A percentile compares a stretch with the other conserved stretches of the same genome.
Evolutionary conservation across 164 flowering plant genomes (phyloP).

Genomic region (Tinospora cordifolia): DNA sequence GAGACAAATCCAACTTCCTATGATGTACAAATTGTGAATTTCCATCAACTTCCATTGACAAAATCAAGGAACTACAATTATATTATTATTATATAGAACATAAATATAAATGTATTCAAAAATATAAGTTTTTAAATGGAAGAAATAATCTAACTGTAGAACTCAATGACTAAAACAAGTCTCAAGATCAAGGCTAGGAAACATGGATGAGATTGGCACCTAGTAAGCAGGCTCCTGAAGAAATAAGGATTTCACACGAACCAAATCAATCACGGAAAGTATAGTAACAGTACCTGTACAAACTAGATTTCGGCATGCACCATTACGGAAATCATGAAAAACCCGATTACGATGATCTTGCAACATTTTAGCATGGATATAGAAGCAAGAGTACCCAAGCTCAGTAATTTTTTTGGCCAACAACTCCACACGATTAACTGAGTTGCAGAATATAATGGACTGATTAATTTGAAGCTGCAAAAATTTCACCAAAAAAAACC

Average conservation of each 20-base stretch:
- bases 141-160: neutral
- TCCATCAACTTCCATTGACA: neutral
- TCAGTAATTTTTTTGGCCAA: conserved; percentile 98
- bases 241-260: neutral
- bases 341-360: conserved; percentile 98
- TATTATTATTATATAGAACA: neutral
- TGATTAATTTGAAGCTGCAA: conserved; percentile 98
- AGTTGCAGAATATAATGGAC: conserved; percentile 96
- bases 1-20: neutral
- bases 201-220: neutral
- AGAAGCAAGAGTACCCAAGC: conserved; percentile 97
- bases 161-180: neutral
- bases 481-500: conserved; percentile 3
- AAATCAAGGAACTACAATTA: neutral
- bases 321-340: conserved; percentile 97
- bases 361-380: conserved; percentile 97
- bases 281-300: conserved; percentile 63
- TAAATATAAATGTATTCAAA: neutral
- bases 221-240: neutral
- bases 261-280: neutral
- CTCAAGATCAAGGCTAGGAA: neutral
- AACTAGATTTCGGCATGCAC: conserved; percentile 98
- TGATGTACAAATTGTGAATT: neutral
- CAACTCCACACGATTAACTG: conserved; percentile 92
- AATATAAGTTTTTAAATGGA: neutral